Evolutionary conservation across 257 asterid species (phyloP).

Genomic region (Paulownia fortunei): DNA sequence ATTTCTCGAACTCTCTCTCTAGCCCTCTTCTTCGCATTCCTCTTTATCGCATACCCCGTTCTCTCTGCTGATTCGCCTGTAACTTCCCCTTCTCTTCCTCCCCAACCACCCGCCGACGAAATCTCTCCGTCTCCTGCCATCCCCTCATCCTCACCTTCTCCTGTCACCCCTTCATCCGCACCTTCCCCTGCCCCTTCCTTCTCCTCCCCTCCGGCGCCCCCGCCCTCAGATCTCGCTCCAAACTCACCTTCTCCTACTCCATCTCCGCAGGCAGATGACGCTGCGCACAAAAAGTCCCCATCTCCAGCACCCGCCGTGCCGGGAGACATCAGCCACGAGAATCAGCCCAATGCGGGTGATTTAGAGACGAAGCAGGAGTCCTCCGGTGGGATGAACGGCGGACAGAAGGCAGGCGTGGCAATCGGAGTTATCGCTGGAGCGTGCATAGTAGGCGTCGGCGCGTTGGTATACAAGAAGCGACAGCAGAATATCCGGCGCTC

Average conservation of each 20-base stretch:
- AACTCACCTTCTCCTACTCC: constrained; percentile 48
- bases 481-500: constrained; percentile 75
- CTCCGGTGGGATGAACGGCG: constrained; percentile 55
- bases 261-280: constrained; percentile 14
- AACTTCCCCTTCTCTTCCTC: constrained; percentile 53
- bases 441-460: constrained; percentile 58
- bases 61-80: constrained; percentile 42
- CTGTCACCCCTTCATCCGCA: constrained; percentile 34
- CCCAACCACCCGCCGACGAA: constrained; percentile 36
- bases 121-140: constrained; percentile 34
- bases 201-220: constrained; percentile 71
- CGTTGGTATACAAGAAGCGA: constrained; percentile 71
- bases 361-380: constrained; percentile 30
- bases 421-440: constrained; percentile 66
- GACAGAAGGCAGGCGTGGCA: constrained; percentile 70
- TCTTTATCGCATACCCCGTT: constrained; percentile 23
- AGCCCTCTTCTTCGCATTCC: constrained; percentile 37
- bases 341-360: constrained; percentile 34
- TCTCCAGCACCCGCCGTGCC: constrained; percentile 46
- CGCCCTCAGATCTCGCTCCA: constrained; percentile 53
- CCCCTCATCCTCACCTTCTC: constrained; percentile 32
- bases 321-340: constrained; percentile 38
- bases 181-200: constrained; percentile 34
- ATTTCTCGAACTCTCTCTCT: constrained; percentile 30
- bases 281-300: constrained; percentile 18